Percentiles rank a stretch among this genome's conserved stretches.
Conservation (phyloP, 805 yeast species). For the Candida takata region DNA sequence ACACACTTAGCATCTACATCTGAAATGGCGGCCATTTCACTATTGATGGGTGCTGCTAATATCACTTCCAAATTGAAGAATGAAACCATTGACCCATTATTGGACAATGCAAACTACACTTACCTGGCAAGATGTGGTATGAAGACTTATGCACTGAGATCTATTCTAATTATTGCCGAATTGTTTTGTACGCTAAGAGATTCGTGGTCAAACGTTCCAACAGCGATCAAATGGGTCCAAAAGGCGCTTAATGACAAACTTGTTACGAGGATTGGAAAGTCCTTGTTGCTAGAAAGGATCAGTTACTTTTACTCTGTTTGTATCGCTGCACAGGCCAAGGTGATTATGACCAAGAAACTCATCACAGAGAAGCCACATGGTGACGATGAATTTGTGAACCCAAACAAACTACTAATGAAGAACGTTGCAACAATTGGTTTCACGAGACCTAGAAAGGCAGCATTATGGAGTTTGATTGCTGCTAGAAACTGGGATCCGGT, state of each 20-base stretch:
- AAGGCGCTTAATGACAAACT: conserved; percentile 40
- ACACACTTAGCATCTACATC: conserved; percentile 74
- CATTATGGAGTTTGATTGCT: conserved; percentile 70
- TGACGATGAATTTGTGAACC: conserved; percentile 16
- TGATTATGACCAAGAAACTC: conserved; percentile 23
- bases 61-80: conserved; percentile 35
- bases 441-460: conserved; percentile 63
- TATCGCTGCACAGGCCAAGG: conserved; percentile 33
- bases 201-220: conserved; percentile 35
- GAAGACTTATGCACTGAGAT: conserved; percentile 63
- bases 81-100: conserved; percentile 38
- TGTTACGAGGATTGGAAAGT: conserved; percentile 39
- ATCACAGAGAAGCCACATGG: conserved; percentile 8
- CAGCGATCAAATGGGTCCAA: conserved; percentile 37
- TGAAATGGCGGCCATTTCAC: conserved; percentile 76
- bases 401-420: conserved; percentile 31
- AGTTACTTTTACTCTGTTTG: conserved; percentile 43
- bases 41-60: conserved; percentile 49
- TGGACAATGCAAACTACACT: conserved; percentile 67
- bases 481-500: conserved; percentile 58
- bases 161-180: conserved; percentile 63
- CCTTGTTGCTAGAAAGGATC: conserved; percentile 46
- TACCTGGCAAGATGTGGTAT: conserved; percentile 65
- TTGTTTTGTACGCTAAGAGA: conserved; percentile 43
- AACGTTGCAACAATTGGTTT: conserved; percentile 41